phyloP scores from a whole-genome alignment of 1,284 basidiomycete genomes.

The Chalciporus sp. region DNA sequence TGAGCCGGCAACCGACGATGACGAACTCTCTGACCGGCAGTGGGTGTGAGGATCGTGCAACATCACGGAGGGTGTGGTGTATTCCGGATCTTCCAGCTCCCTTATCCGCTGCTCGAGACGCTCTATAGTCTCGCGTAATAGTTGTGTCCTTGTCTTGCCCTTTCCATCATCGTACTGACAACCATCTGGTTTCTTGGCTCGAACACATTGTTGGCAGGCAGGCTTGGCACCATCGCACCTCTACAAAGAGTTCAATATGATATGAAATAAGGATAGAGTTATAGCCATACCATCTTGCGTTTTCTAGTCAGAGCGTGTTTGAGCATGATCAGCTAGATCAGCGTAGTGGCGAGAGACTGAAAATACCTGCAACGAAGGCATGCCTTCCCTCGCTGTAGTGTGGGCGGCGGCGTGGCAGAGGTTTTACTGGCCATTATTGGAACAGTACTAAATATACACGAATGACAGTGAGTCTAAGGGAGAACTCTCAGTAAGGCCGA shows the following conservation, averaged over 20 bases:
- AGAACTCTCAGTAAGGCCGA: conserved; percentile 4
- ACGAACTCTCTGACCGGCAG: conserved; percentile 59
- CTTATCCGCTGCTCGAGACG: conserved; percentile 57
- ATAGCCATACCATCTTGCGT: conserved; percentile 70
- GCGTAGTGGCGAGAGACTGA: neutral
- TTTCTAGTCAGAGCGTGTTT: conserved; percentile 47
- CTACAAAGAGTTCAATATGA: conserved; percentile 32
- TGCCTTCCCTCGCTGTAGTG: conserved; percentile 39
- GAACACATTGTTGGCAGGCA: conserved; percentile 60
- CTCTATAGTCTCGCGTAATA: conserved; percentile 59
- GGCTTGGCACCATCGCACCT: conserved; percentile 63
- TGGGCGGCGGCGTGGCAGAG: conserved; percentile 32
- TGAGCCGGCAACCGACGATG: conserved; percentile 61
- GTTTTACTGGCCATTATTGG: conserved; percentile 39
- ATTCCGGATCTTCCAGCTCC: conserved; percentile 63
- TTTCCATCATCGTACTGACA: conserved; percentile 69
- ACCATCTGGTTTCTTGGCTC: conserved; percentile 58
- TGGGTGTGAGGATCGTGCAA: conserved; percentile 55
- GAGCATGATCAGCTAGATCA: conserved; percentile 9
- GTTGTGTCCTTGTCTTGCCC: conserved; percentile 63
- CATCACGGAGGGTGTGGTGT: conserved; percentile 51
- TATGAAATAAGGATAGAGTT: neutral
- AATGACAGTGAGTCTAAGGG: conserved; percentile 23
- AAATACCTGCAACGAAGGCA: conserved; percentile 40
- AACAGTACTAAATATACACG: conserved; percentile 37